Conservation (phyloP, 2,329 filamentous ascomycete species). For the Blastomyces parvus region DNA sequence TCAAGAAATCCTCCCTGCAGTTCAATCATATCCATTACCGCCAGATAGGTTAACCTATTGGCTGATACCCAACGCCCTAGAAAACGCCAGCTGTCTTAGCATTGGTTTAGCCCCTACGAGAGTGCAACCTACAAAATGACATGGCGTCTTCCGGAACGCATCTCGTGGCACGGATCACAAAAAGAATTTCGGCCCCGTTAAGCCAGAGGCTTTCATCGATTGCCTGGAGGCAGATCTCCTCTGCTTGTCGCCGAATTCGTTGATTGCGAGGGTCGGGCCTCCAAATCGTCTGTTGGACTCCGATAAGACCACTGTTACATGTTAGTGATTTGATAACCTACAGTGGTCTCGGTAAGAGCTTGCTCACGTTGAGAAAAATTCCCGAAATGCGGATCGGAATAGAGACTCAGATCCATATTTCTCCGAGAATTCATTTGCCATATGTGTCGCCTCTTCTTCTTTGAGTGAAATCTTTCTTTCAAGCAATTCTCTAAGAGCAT, state of each 20-base stretch:
- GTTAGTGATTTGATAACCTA: not conserved
- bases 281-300: constrained; percentile 18
- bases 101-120: not conserved
- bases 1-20: not conserved
- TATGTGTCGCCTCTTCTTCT: constrained; percentile 19
- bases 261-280: constrained; percentile 17
- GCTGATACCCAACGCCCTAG: constrained; percentile 20
- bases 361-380: constrained; percentile 24
- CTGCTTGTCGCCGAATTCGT: constrained; percentile 14
- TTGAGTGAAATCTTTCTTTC: constrained; percentile 17
- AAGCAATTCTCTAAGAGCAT: constrained; percentile 8
- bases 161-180: constrained; percentile 16
- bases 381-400: constrained; percentile 21
- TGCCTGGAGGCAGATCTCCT: constrained; percentile 19
- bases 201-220: constrained; percentile 18
- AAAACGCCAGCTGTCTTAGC: not conserved
- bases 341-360: not conserved
- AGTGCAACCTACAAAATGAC: constrained; percentile 20
- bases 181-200: constrained; percentile 17
- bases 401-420: constrained; percentile 20
- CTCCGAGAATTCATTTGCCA: constrained; percentile 16
- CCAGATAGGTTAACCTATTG: constrained; percentile 18
- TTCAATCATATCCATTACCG: constrained; percentile 19
- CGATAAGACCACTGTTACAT: constrained; percentile 7
- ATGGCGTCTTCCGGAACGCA: constrained; percentile 19